Base-by-base conservation (phyloP, 2,329 filamentous ascomycete species). In the Trichoderma pleuroti region DNA sequence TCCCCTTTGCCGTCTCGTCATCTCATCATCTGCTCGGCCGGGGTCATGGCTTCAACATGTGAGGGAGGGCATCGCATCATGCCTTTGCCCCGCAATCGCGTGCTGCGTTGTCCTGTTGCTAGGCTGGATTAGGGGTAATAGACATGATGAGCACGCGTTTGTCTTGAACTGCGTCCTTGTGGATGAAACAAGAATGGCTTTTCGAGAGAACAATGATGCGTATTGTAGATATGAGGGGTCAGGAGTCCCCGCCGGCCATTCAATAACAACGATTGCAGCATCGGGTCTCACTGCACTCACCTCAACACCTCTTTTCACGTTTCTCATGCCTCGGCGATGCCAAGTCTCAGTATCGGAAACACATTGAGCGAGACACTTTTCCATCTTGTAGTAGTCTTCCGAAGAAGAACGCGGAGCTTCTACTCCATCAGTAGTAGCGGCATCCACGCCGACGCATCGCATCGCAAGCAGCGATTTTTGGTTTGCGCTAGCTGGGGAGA, bases 401-500 rank as follows among this genome's bases (percentile, higher is more conserved):
- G 28, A 8, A 30, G 1, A 30, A 16, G 28, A 32, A 46, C 54
- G 54, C 64, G 64, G 64, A 67, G 64, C 54, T 67, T 21, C 36
- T 59, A 42, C 64, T 67, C 36, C 26, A 65, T 67, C 36, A 59
- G 64, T 24, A 46, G 54, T 67, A 67, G 64, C 28, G n/a, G 64
- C 26, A 67, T 21, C 64, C 54, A 49, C 10, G 64, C 64, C n/a
- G 54, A 59, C 26, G 36, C 42, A 49, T 49, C n/a, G 11, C 34
- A 59, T 67, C 26, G 36, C 26, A 32, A 30, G 28, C 21, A 42
- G 36, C n/a, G 26, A 11, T 14, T 32, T 59, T 67, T 67, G 24
- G 64, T 32, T 46, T 67, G 32, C 64, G 64, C 52, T 7, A 34
- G 64, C 36, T 18, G 18, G n/a, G 32, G 63, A 24, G 32, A 66